Conservation (phyloP, 495 filamentous ascomycete species). For the Lichina pygmaea region DNA sequence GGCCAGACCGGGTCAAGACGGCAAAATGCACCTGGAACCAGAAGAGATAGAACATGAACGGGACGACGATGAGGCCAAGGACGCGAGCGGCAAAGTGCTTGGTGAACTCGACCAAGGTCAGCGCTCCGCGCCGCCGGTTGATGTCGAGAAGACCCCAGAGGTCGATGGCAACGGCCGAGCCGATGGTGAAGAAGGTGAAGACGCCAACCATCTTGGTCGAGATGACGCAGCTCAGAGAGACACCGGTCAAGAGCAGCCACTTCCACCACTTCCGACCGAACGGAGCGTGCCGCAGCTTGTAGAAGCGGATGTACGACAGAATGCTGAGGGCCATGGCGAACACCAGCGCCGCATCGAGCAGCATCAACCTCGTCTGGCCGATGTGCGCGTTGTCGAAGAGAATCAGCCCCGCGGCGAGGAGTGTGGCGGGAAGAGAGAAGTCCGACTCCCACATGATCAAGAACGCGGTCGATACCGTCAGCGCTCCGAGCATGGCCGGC, state of each 20-base stretch:
- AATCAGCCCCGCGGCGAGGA: constrained; percentile 62
- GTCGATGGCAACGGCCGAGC: constrained; percentile 76
- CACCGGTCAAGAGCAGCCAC: constrained; percentile 85
- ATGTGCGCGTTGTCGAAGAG: constrained; percentile 97
- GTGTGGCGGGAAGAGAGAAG: constrained; percentile 78
- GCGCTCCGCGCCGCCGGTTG: constrained; percentile 48
- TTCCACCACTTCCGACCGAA: constrained; percentile 98
- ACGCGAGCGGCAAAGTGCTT: constrained; percentile 77
- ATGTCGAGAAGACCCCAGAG: constrained; percentile 86
- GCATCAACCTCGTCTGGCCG: constrained; percentile 82
- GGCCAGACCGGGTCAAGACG: constrained; percentile 65
- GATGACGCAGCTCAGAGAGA: constrained; percentile 87
- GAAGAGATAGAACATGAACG: constrained; percentile 94
- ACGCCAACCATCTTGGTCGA: constrained; percentile 94
- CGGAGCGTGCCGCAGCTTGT: constrained; percentile 74
- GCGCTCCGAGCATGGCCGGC: constrained; percentile 70
- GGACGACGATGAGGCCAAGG: constrained; percentile 61
- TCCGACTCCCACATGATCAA: constrained; percentile 99
- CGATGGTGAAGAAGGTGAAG: constrained; percentile 94
- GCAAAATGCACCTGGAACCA: constrained; percentile 99
- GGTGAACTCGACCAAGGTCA: constrained; percentile 50
- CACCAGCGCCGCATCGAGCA: constrained; percentile 83
- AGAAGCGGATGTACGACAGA: constrained; percentile 86
- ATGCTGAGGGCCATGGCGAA: constrained; percentile 87
- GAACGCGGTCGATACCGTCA: constrained; percentile 86